Base-by-base conservation (phyloP, 2,329 filamentous ascomycete species). In the Onygenales sp. region DNA sequence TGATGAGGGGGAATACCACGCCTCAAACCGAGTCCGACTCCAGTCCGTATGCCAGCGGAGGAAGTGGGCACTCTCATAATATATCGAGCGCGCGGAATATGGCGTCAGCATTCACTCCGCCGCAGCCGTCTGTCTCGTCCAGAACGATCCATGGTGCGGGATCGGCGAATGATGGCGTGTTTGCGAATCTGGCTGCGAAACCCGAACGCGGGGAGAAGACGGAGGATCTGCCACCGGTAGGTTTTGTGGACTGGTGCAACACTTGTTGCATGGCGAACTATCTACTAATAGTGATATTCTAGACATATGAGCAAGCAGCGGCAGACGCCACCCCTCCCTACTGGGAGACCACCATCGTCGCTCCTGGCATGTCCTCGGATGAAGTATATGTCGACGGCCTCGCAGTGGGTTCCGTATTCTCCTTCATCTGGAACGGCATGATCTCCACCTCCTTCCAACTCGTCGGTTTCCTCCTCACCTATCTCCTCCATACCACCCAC, bases 241-340 rank as follows among this genome's bases (percentile, higher is more conserved):
- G 89, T 82, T 32, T 49, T 51, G 49, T 6, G 27, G 42, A 55
- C 36, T 8, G 9, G 4, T 17, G 27, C 39, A 6, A 35, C 41
- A 43, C 10, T 32, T 38, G 38, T 44, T 46, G 33, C 31, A 8
- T 41, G n/a, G 42, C 13, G 9, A 47, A 42, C 11, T 44, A 39
- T 55, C 38, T 42, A 43, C 51, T 50, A 43, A 53, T 42, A 17
- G 43, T 13, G 48, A 41, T 31, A 21, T 36, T 56, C 13, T 63
- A 96, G 89, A 91, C 92, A 38, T 98, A 98, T 69, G 93, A 98
- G 78, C 92, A 97, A 82, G 93, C 93, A 13, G 93, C 93, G 2
- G 92, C 92, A 43, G 93, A 98, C 70, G 87, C 90, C 27, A 93
- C 93, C 47, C 93, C 93, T 1, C 93, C 93, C 0, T 98, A 98